Evolutionary conservation across 202 grass and related monocot genomes (phyloP), one percentile per base, ranked within the genome.

Genomic region (Zoysia matrella): DNA sequence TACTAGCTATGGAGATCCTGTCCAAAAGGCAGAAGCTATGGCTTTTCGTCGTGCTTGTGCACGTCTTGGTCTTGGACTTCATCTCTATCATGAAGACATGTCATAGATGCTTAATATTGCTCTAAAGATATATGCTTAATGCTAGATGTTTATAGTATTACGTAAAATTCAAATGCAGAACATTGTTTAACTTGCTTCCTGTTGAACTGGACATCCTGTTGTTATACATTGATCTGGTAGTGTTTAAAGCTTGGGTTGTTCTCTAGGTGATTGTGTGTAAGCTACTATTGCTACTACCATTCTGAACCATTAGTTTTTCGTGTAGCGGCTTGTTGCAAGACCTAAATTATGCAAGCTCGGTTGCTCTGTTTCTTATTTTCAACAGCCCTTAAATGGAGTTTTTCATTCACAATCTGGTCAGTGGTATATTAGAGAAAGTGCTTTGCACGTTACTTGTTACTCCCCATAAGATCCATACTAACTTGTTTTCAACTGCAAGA

Each of bases 11-110:
- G 96, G 96, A 51, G 89, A 98, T 63, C 90, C 96, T 54, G 89
- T 98, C 51, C 96, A 98, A 80, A 98, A 98, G 85, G 96, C 96
- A 71, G 96, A 98, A 93, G 82, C 89, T 73, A 95, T 95, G 92
- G 96, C 92, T 75, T 98, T 98, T 85, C 91, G 92, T 69, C 89
- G 96, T 85, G 96, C 92, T 71, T 98, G 96, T 84, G 91, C 96
- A 52, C 91, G 92, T 68, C 90, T 98, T 85, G 96, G 96, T 55
- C 91, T 98, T 76, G 96, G 92, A 60, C 86, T 98, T 91, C 89
- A 98, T 77, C 96, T 98, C 60, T 98, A 98, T 87, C 93, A 95
- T 63, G 96, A 98, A 82, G 96, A 98, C 52, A 75, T 83, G 75
- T 78, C 85, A 50, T 97, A 87, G 83, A 30, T 30, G 22, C 22